Evolutionary conservation across 2,329 filamentous ascomycete genomes (phyloP).

Genomic region (Colletotrichum gloeosporioides): DNA sequence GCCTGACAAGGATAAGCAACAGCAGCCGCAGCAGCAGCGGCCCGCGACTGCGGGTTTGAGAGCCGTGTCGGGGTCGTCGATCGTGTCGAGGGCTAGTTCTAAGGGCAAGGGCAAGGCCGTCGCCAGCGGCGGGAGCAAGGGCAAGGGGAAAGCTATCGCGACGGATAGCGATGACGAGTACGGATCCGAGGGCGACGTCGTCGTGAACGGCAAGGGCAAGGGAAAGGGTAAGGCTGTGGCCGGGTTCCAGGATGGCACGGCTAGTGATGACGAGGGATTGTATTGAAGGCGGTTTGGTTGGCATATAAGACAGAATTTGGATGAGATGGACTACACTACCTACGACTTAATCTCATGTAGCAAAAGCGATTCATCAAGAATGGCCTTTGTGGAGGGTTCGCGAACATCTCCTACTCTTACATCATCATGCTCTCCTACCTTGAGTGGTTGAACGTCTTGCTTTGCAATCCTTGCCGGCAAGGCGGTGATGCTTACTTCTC

Average conservation of each 20-base stretch:
- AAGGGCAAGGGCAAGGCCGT: slow-evolving; percentile 42
- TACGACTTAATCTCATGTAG: neutral
- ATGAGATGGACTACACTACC: neutral
- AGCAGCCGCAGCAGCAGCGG: slow-evolving; percentile 21
- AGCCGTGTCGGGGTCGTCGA: slow-evolving; percentile 32
- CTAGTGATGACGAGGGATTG: slow-evolving; percentile 61
- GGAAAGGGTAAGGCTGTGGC: slow-evolving; percentile 63
- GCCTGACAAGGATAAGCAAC: slow-evolving; percentile 49
- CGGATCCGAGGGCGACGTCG: slow-evolving; percentile 34
- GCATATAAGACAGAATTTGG: neutral
- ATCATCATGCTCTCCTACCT: neutral
- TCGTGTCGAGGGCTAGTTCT: slow-evolving; percentile 27
- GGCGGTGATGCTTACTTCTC: neutral
- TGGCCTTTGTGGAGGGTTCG: neutral
- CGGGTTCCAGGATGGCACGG: slow-evolving; percentile 58
- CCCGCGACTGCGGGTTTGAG: slow-evolving; percentile 6
- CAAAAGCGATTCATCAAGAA: neutral
- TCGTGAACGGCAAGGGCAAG: slow-evolving; percentile 40
- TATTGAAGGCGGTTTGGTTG: slow-evolving; percentile 43
- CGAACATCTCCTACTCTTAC: neutral
- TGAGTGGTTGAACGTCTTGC: neutral
- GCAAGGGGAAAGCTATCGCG: slow-evolving; percentile 41
- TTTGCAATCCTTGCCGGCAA: neutral
- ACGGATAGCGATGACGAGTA: slow-evolving; percentile 37
- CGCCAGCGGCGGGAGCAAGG: slow-evolving; percentile 36